These are phyloP conservation scores for Daldinia sp. DNA, from an alignment of 2,329 filamentous ascomycete species.

Conservation along the genomic window DNA sequence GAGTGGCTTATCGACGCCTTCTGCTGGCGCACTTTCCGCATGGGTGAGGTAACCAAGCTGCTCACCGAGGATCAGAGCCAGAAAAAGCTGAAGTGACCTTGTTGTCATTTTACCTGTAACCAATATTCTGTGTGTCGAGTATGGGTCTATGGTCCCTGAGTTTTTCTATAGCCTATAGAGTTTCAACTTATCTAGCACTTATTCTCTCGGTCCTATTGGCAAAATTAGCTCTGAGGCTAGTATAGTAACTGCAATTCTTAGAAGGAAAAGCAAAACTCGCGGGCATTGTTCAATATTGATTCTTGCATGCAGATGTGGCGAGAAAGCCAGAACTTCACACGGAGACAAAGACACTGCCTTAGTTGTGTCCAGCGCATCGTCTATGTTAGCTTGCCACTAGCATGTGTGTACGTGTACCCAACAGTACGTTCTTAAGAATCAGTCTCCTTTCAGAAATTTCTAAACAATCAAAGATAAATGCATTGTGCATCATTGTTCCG, in stretches of 20 bases:
- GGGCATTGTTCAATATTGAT: background rate
- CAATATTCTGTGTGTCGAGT: background rate
- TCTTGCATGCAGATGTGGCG: background rate
- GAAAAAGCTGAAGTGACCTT: conserved; percentile 25
- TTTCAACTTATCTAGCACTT: background rate
- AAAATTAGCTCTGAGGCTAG: background rate
- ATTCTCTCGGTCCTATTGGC: background rate
- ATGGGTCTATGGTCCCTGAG: background rate
- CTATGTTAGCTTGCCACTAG: background rate
- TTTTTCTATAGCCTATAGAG: background rate
- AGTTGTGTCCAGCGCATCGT: background rate
- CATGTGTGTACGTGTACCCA: background rate
- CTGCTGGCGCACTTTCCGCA: conserved; percentile 53
- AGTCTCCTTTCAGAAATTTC: background rate
- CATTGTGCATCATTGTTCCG: background rate
- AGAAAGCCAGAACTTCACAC: background rate
- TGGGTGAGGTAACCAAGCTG: conserved; percentile 51
- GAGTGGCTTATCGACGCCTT: conserved; percentile 55
- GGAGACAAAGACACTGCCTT: conserved; percentile 8
- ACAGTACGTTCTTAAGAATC: background rate
- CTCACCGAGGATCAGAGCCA: conserved; percentile 44
- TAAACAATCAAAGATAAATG: background rate
- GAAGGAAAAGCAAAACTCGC: background rate
- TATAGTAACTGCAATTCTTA: background rate
- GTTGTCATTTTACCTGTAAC: background rate